A percentile compares a stretch with the other conserved stretches of the same genome.
These are phyloP conservation scores for Puccinellia tenuiflora DNA, from an alignment of 176 grass and related monocot genomes.

Conservation along the genomic window DNA sequence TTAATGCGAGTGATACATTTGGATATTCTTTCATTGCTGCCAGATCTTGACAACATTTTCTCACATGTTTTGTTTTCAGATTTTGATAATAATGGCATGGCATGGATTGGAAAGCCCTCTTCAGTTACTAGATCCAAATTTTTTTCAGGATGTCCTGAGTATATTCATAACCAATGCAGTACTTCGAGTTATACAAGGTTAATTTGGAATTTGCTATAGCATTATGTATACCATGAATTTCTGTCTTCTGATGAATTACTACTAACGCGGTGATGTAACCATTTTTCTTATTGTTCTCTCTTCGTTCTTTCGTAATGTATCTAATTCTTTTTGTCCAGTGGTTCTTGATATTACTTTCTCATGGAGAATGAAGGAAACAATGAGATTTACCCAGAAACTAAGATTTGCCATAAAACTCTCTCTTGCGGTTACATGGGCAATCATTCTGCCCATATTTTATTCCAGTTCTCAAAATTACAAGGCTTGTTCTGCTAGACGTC, in stretches of 20 bases:
- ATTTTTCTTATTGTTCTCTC: background rate
- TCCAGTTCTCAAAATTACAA: conserved; percentile 61
- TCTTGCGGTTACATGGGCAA: conserved; percentile 58
- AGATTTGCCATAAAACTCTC: conserved; percentile 77
- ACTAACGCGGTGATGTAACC: background rate
- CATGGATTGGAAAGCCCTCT: conserved; percentile 73
- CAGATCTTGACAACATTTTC: conserved; percentile 9
- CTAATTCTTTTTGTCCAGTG: conserved; percentile 45
- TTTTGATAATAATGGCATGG: conserved; percentile 97
- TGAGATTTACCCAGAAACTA: conserved; percentile 63
- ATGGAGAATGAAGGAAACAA: conserved; percentile 66
- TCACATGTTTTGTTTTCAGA: conserved; percentile 44
- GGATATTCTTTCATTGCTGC: conserved; percentile 12
- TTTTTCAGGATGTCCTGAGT: conserved; percentile 80
- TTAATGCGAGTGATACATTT: conserved; percentile 19
- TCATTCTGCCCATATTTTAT: conserved; percentile 76
- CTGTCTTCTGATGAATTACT: background rate
- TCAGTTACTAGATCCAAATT: conserved; percentile 73
- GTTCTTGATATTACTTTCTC: conserved; percentile 77
- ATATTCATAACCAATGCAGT: conserved; percentile 94
- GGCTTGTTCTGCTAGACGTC: conserved; percentile 58
- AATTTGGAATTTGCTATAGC: background rate
- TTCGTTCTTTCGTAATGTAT: background rate
- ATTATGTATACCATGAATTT: background rate
- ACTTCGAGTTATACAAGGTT: conserved; percentile 89